Evolutionary conservation across 441 rosid species (phyloP), one percentile per base, ranked within the genome.

Genomic region (Adansonia madagascariensis): DNA sequence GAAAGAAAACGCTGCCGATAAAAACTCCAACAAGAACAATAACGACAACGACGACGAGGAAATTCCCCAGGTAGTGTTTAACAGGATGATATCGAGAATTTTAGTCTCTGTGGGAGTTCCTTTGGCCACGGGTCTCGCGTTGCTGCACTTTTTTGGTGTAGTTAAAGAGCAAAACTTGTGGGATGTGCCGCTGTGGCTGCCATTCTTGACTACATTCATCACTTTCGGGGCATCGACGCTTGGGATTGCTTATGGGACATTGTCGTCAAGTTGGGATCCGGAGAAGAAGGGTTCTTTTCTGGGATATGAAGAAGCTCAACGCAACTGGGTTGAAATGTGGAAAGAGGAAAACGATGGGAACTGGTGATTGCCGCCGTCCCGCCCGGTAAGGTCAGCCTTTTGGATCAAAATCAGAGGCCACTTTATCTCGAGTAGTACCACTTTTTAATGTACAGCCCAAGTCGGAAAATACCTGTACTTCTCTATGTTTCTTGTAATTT

Each of bases 241-340:
- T 62, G 67, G 67, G 20, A 62, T 62, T 62, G 67, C 67, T 62
- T 62, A 62, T 14, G 67, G 44, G 67, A 62, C 67, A 12, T 31
- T 62, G 67, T 62, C 67, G 31, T 31, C 67, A 8, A 62, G 67
- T 62, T 62, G 67, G 67, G 67, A 62, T 43, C 18, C 67, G 1
- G 18, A 62, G 20, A 62, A 15, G 44, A 62, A 62, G 44, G 67
- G 44, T 14, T 62, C 67, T 35, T 31, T 62, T 43, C 67, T 62
- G 67, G 67, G 67, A 62, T 6, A 31, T 43, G 20, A 62, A 27
- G 67, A 62, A 62, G 67, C 67, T 14, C 67, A 62, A 62, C 67
- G 67, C 67, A 62, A 62, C 6, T 62, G 67, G 67, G 67, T 62
- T 62, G 67, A 62, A 62, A 31, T 62, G 67, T 62, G 67, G 67